Evolutionary conservation across 2,329 filamentous ascomycete species (phyloP).

Genomic region (Zymoseptoria passerinii): DNA sequence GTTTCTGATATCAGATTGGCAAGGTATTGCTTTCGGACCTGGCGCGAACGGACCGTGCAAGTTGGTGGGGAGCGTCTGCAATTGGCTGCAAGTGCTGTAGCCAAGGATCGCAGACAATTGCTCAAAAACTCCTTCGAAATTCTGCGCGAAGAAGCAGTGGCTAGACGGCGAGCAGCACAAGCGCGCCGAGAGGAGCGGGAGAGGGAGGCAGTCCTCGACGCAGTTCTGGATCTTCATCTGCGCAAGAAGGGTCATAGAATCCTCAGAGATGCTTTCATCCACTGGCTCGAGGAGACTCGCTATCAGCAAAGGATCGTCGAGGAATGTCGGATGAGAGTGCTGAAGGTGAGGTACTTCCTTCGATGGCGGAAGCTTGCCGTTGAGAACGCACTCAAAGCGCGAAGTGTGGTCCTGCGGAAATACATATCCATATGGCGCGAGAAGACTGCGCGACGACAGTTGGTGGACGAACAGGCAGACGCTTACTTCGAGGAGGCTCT

Average conservation of each 20-base stretch:
- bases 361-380: constrained; percentile 60
- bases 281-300: constrained; percentile 59
- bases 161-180: constrained; percentile 9
- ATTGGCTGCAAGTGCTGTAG: constrained; percentile 35
- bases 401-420: constrained; percentile 45
- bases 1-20: constrained; percentile 15
- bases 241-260: constrained; percentile 57
- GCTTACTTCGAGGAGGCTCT: constrained; percentile 22
- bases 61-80: constrained; percentile 22
- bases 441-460: constrained; percentile 26
- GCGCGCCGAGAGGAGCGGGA: constrained; percentile 10
- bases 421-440: constrained; percentile 48
- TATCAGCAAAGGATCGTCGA: constrained; percentile 54
- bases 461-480: constrained; percentile 18
- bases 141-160: constrained; percentile 36
- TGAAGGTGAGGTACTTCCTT: constrained; percentile 60
- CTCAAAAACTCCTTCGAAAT: constrained; percentile 46
- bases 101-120: constrained; percentile 44
- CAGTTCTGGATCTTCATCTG: constrained; percentile 1
- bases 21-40: constrained; percentile 26
- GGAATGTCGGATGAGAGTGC: constrained; percentile 30
- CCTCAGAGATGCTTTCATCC: constrained; percentile 54
- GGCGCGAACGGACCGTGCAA: constrained; percentile 38
- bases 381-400: constrained; percentile 49
- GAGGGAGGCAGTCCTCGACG: constrained; percentile 7